Base-by-base conservation (phyloP, 2,329 filamentous ascomycete genomes). In the Ampelomyces quisqualis region DNA sequence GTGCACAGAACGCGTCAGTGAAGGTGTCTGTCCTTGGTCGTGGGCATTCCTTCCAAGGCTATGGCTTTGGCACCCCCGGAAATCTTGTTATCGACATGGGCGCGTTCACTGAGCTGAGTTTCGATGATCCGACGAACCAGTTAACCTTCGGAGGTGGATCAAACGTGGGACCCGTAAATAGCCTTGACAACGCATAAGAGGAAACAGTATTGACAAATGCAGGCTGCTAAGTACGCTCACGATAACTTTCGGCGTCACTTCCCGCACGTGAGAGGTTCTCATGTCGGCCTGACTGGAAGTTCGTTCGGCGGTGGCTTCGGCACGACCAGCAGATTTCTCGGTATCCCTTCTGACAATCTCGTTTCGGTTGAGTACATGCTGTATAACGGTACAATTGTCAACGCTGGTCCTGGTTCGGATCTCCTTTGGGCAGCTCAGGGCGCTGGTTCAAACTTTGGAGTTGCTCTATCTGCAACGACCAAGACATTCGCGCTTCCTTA, bases 361-460 rank as follows among this genome's bases (percentile, higher is more conserved):
- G 51, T 48, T 7, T 49, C 38, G 14, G 49, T 53, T 5, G 45
- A 49, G 3, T 32, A 44, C 24, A 47, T 50, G 40, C 40, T 50
- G 5, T 38, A 41, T 29, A 47, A 49, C 17, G 58, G 58, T 27
- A 47, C 45, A 11, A 38, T 55, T 6, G 42, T 52, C 13, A 53
- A 40, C 3, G 56, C 56, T 14, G 34, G 33, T 4, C 38, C 39
- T 13, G 53, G 55, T 28, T 14, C 45, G 2, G 58, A 62, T 14
- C 45, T 58, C 2, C 60, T 52, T 47, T 62, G 57, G 48, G 58
- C 50, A 1, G 39, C 47, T 7, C 46, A 54, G 20, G 51, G 51
- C 4, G 51, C 49, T 8, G 51, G 49, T 4, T 50, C 51, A 1
- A 52, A 49, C 2, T 50, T 50, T n/a, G 51, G 51, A 7, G 40